Percentiles rank a stretch among this genome's conserved stretches.
Evolutionary conservation across 441 rosid genomes (phyloP).

Genomic region (Populus hybrid): DNA sequence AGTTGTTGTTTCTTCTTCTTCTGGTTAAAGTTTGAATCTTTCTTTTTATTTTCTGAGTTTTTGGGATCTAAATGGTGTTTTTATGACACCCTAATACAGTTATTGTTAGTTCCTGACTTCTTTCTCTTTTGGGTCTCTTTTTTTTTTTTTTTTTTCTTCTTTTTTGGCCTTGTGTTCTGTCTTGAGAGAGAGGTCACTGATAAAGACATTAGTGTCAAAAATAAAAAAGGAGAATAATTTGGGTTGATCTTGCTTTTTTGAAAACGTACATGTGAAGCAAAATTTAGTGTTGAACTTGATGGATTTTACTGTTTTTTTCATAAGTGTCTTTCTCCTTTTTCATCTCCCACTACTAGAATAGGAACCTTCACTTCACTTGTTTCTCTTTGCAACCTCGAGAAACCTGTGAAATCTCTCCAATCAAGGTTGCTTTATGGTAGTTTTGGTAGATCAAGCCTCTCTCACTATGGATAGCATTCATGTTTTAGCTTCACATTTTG

Average conservation of each 20-base stretch:
- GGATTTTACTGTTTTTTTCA: conserved; percentile 25
- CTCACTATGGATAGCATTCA: conserved; percentile 2
- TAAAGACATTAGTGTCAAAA: not conserved
- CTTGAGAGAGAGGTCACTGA: not conserved
- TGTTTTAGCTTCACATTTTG: conserved; percentile 1
- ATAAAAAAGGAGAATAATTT: not conserved
- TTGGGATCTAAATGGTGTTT: not conserved
- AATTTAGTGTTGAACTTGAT: conserved; percentile 54
- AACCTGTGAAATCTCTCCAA: not conserved
- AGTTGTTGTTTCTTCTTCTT: not conserved
- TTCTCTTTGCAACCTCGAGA: not conserved
- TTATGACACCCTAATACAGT: not conserved
- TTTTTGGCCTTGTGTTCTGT: not conserved
- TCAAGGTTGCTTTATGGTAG: not conserved
- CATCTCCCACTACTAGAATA: not conserved
- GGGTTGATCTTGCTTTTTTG: conserved; percentile 20
- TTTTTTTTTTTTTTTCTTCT: not conserved
- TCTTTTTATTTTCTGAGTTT: not conserved
- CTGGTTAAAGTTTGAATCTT: not conserved
- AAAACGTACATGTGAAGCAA: conserved; percentile 63
- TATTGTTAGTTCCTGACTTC: not conserved
- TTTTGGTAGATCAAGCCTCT: conserved; percentile 5
- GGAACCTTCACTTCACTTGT: not conserved
- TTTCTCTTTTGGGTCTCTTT: not conserved
- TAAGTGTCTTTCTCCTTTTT: not conserved